Evolutionary conservation across 495 filamentous ascomycete genomes (phyloP).

Genomic region (Neurospora intermedia): DNA sequence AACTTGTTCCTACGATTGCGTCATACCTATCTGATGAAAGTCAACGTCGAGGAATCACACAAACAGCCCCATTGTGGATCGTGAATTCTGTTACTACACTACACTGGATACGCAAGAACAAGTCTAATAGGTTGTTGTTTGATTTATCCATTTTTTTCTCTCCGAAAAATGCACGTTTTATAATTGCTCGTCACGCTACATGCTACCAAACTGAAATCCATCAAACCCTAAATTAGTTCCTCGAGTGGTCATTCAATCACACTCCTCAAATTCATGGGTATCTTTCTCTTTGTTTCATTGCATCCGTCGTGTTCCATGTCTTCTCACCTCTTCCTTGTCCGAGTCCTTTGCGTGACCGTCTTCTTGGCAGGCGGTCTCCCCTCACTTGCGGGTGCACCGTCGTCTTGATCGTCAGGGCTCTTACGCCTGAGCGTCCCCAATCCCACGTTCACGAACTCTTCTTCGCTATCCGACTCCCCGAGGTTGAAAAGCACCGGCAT

Average conservation of each 20-base stretch:
- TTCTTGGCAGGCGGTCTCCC: slow-evolving; percentile 21
- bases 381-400: slow-evolving; percentile 25
- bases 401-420: slow-evolving; percentile 43
- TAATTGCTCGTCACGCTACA: background rate
- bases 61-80: background rate
- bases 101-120: background rate
- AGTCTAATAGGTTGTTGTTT: too few relatives aligned
- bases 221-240: background rate
- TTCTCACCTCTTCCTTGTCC: slow-evolving; percentile 22
- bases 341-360: slow-evolving; percentile 12
- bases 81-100: background rate
- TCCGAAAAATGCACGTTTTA: background rate
- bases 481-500: slow-evolving; percentile 85
- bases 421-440: slow-evolving; percentile 75
- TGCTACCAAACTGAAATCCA: background rate
- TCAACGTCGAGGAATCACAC: background rate
- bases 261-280: background rate
- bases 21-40: background rate
- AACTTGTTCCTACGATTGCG: background rate
- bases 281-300: slow-evolving; percentile 10
- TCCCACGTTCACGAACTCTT: slow-evolving; percentile 78
- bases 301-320: slow-evolving; percentile 16
- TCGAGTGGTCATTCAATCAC: background rate
- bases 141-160: background rate
- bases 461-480: slow-evolving; percentile 63